phyloP scores from a whole-genome alignment of 2,329 filamentous ascomycete species.

The Fusarium nanum region DNA sequence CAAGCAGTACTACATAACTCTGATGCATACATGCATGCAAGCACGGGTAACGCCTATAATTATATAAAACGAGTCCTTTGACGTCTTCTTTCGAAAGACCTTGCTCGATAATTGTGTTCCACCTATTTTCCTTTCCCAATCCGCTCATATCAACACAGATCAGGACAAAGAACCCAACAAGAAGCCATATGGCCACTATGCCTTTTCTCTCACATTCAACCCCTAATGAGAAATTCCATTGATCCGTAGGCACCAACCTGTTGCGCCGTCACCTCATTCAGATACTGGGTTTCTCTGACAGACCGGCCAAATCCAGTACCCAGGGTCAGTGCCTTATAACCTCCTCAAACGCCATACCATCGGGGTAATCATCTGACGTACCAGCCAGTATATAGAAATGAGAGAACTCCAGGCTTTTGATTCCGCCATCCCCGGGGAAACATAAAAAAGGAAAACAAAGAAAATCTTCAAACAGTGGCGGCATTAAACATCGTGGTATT shows the following conservation, averaged over 20 bases:
- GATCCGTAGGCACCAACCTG: slow-evolving; percentile 21
- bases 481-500: slow-evolving; percentile 44
- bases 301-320: slow-evolving; percentile 25
- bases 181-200: background rate
- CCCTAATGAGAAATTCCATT: slow-evolving; percentile 12
- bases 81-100: background rate
- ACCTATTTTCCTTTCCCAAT: slow-evolving; percentile 7
- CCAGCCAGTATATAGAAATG: slow-evolving; percentile 46
- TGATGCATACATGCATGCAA: slow-evolving; percentile 25
- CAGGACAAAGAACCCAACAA: slow-evolving; percentile 3
- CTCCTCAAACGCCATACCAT: slow-evolving; percentile 45
- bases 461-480: slow-evolving; percentile 30
- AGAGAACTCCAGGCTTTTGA: slow-evolving; percentile 50
- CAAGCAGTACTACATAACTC: slow-evolving; percentile 29
- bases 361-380: slow-evolving; percentile 37
- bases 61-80: slow-evolving; percentile 37
- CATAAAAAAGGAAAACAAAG: slow-evolving; percentile 32
- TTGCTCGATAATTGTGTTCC: slow-evolving; percentile 16
- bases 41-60: slow-evolving; percentile 37
- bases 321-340: slow-evolving; percentile 24
- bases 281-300: slow-evolving; percentile 13
- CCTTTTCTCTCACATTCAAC: slow-evolving; percentile 23
- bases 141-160: slow-evolving; percentile 1
- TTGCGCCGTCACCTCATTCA: slow-evolving; percentile 25
- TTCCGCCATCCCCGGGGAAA: slow-evolving; percentile 34